phyloP scores from a whole-genome alignment of 1,284 basidiomycete species.

The Malassezia arunalokei region DNA sequence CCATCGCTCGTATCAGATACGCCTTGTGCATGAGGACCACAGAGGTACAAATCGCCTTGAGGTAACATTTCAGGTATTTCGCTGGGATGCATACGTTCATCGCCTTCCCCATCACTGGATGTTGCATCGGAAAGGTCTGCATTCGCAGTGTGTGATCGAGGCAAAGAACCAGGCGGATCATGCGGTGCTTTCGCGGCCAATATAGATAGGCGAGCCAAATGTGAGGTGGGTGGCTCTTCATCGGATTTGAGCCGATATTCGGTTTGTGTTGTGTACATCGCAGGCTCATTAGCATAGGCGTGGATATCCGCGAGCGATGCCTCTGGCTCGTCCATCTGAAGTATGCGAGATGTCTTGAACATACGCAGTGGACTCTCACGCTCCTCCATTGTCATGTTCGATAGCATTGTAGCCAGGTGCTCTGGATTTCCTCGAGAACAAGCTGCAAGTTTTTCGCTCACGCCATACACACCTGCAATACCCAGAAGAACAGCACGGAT shows the following conservation, averaged over 20 bases:
- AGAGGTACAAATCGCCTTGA: slow-evolving; percentile 41
- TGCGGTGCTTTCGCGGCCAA: slow-evolving; percentile 5
- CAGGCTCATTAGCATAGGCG: slow-evolving; percentile 23
- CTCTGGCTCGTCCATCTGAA: slow-evolving; percentile 25
- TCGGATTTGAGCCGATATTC: neutral
- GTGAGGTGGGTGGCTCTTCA: neutral
- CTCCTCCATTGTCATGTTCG: slow-evolving; percentile 18
- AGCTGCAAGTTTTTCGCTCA: neutral
- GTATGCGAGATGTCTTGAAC: slow-evolving; percentile 16
- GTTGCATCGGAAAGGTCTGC: slow-evolving; percentile 6
- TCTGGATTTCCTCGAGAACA: slow-evolving; percentile 7
- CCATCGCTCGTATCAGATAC: slow-evolving; percentile 11
- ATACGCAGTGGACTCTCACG: slow-evolving; percentile 16
- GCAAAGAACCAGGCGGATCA: slow-evolving; percentile 4
- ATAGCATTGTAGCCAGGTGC: slow-evolving; percentile 22
- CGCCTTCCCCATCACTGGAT: slow-evolving; percentile 29
- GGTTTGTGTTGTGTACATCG: slow-evolving; percentile 6
- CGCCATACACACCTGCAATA: slow-evolving; percentile 24
- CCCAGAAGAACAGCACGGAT: slow-evolving; percentile 39
- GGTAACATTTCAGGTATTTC: slow-evolving; percentile 34
- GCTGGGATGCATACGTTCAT: slow-evolving; percentile 25
- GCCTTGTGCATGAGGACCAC: slow-evolving; percentile 20
- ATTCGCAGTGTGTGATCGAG: neutral
- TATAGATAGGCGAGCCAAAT: slow-evolving; percentile 1
- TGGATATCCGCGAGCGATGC: slow-evolving; percentile 24